Base-by-base conservation (phyloP, 257 asterid species). In the Fraxinus excelsior region DNA sequence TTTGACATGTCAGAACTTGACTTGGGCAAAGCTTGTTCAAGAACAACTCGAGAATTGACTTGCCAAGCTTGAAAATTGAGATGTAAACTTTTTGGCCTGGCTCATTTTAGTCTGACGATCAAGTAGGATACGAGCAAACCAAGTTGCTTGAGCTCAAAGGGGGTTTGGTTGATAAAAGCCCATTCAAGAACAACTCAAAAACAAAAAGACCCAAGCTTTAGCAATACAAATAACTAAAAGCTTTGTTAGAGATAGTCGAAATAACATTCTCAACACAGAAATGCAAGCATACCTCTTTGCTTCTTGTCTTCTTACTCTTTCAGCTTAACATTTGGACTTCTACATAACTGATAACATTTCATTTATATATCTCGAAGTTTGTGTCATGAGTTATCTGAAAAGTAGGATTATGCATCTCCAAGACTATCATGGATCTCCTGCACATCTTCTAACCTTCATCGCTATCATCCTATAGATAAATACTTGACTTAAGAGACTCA, bases 101-200 rank as follows among this genome's bases (percentile, higher is more conserved):
- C 7, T 60, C 32, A n/a, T n/a, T 56, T 56, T 19, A 7, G 65
- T 18, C 65, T 13, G 9, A 60, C 31, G 25, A 8, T 21, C 32
- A 60, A 60, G 16, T 25, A 23, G 7, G 18, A 60, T 60, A 25
- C 2, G 18, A 60, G 34, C n/a, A 60, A 21, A 60, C 67, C 32
- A 25, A 60, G 31, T 25, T 60, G 34, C n/a, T 60, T 60, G 67
- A 60, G 67, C 67, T 60, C 11, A 60, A 60, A 60, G 12, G 31
- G 34, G 31, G 16, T 60, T 60, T 60, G 13, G 67, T 60, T 23
- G 7, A 25, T 60, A 11, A 23, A 21, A 23, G 31, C 31, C n/a
- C 18, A 60, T 60, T 60, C 67, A 58, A 58, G 67, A 58, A 58
- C 67, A 23, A 60, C 29, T 60, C 34, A 25, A 60, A 60, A 60